A percentile compares a stretch with the other conserved stretches of the same genome.
Conservation (phyloP, 768 basidiomycete genomes). For the Termitomyces bulborhizus region DNA sequence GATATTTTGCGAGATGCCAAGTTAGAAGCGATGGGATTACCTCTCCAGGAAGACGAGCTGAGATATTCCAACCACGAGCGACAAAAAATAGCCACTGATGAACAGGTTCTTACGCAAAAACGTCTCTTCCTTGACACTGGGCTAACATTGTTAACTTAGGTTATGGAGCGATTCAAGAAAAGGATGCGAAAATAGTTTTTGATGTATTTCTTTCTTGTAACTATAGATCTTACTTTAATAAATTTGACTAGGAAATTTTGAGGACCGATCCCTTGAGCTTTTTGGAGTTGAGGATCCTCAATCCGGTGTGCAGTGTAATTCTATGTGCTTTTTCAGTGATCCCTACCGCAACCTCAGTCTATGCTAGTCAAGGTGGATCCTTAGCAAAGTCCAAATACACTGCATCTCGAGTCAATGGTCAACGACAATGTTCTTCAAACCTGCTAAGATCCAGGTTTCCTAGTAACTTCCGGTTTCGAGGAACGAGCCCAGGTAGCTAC, state of each 20-base stretch:
- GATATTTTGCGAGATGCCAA: conserved; percentile 87
- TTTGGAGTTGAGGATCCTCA: too few species aligned
- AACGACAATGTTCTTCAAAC: neutral
- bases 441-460: neutral
- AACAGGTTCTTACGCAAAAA: conserved; percentile 49
- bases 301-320: neutral
- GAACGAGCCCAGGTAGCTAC: too few species aligned
- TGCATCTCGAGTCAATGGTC: neutral
- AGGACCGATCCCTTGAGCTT: neutral
- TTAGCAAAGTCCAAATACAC: neutral
- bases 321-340: neutral
- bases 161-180: conserved; percentile 98
- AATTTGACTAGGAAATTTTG: neutral
- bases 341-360: neutral
- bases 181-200: conserved; percentile 68
- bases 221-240: conserved; percentile 1
- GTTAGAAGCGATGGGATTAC: conserved; percentile 77
- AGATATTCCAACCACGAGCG: conserved; percentile 46
- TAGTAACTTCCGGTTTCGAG: too few species aligned
- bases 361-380: neutral
- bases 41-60: conserved; percentile 46
- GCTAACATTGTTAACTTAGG: conserved; percentile 33
- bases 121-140: neutral
- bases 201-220: conserved; percentile 3
- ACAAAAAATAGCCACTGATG: conserved; percentile 85